Evolutionary conservation across 352 stramenopile species (phyloP).

Genomic region (Chrysophaeum taylorii): DNA sequence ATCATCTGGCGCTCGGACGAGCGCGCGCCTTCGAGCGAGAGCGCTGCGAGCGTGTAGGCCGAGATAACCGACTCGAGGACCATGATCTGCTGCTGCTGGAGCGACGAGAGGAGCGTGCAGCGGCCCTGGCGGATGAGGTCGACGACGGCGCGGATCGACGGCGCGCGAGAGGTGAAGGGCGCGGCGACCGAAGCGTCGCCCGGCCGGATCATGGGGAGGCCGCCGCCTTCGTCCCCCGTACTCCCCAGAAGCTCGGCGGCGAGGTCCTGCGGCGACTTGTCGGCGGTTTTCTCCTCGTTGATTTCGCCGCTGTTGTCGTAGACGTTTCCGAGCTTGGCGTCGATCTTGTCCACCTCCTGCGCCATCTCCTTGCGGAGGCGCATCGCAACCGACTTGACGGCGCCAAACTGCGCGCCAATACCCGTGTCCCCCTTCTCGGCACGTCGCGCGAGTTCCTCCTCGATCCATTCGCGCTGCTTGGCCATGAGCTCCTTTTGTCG

Average conservation of each 20-base stretch:
- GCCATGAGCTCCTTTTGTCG: conserved; percentile 44
- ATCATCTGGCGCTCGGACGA: conserved; percentile 89
- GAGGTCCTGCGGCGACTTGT: conserved; percentile 32
- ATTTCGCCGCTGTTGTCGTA: conserved; percentile 21
- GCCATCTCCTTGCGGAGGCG: conserved; percentile 26
- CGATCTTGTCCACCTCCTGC: conserved; percentile 32
- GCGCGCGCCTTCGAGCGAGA: conserved; percentile 99
- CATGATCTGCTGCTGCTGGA: conserved; percentile 59
- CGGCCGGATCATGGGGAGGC: conserved; percentile 90
- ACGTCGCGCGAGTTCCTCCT: conserved; percentile 28
- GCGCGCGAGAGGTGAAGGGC: conserved; percentile 67
- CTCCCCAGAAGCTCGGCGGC: conserved; percentile 31
- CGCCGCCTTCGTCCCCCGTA: conserved; percentile 35
- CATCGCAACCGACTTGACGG: conserved; percentile 7
- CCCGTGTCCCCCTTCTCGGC: conserved; percentile 25
- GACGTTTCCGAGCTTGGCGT: conserved; percentile 6
- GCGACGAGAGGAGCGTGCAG: conserved; percentile 93
- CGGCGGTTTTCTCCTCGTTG: conserved; percentile 40
- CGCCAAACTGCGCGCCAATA: conserved; percentile 14
- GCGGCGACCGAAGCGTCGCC: conserved; percentile 85
- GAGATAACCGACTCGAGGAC: conserved; percentile 90
- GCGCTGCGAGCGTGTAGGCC: conserved; percentile 88
- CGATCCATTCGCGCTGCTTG: conserved; percentile 40
- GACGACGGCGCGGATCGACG: conserved; percentile 67
- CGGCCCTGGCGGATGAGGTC: conserved; percentile 97